Conservation (phyloP, 73 alveolate species). For the Paramecium tetraurelia region DNA sequence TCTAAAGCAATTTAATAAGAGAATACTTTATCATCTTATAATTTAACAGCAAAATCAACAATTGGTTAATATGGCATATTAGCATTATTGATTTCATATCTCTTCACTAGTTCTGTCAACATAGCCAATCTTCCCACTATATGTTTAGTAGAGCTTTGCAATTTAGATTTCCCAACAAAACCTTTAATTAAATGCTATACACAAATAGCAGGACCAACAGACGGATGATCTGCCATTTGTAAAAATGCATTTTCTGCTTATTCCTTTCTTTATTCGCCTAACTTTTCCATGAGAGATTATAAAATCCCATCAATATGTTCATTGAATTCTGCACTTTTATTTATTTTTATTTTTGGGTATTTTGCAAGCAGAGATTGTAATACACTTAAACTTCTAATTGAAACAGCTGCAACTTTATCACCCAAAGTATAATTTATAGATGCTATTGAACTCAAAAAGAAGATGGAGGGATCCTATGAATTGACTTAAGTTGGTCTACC, state of each 20-base stretch:
- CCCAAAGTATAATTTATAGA: slow-evolving; percentile 82
- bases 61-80: slow-evolving; percentile 82
- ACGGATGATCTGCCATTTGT: slow-evolving; percentile 80
- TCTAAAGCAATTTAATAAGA: slow-evolving; percentile 73
- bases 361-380: slow-evolving; percentile 60
- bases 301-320: slow-evolving; percentile 75
- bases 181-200: slow-evolving; percentile 80
- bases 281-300: slow-evolving; percentile 76
- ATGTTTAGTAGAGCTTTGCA: slow-evolving; percentile 76
- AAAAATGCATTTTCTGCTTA: slow-evolving; percentile 86
- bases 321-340: slow-evolving; percentile 13
- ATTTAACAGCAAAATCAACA: slow-evolving; percentile 84
- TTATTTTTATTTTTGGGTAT: neutral
- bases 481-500: slow-evolving; percentile 39
- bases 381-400: slow-evolving; percentile 73
- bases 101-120: slow-evolving; percentile 73
- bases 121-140: slow-evolving; percentile 86
- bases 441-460: slow-evolving; percentile 84
- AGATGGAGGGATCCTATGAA: slow-evolving; percentile 65
- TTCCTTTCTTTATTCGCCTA: slow-evolving; percentile 95
- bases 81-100: slow-evolving; percentile 76
- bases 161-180: slow-evolving; percentile 72
- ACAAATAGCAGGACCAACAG: slow-evolving; percentile 79
- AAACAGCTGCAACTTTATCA: slow-evolving; percentile 87
- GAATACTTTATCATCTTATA: slow-evolving; percentile 54